Evolutionary conservation across 1,284 basidiomycete genomes (phyloP).

Genomic region (Cutaneotrichosporon cavernicola): DNA sequence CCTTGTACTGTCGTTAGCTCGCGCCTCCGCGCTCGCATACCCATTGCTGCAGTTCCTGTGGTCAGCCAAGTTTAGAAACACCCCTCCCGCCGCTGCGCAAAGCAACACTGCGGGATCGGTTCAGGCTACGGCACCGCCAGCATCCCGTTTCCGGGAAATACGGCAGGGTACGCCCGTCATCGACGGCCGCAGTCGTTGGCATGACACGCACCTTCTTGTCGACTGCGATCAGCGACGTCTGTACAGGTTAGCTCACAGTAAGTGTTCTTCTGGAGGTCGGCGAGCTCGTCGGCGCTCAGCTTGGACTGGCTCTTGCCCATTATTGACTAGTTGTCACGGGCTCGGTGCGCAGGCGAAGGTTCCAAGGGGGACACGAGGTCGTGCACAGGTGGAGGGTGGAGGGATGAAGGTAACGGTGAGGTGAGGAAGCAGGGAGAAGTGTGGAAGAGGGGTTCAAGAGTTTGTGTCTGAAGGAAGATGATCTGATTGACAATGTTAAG

Average conservation of each 20-base stretch:
- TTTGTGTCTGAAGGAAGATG: background rate
- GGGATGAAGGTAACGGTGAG: background rate
- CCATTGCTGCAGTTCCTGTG: constrained; percentile 90
- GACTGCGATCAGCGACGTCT: constrained; percentile 60
- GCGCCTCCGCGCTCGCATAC: background rate
- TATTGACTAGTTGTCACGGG: background rate
- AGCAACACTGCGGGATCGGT: background rate
- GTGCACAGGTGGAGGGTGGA: background rate
- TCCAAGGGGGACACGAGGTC: background rate
- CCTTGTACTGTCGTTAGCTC: constrained; percentile 69
- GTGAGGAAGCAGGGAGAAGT: background rate
- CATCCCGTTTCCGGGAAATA: background rate
- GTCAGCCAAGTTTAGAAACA: background rate
- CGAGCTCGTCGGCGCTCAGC: constrained; percentile 89
- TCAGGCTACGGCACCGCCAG: background rate
- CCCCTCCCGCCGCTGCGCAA: background rate
- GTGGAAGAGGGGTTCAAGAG: background rate
- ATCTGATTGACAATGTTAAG: background rate
- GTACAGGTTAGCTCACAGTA: constrained; percentile 69
- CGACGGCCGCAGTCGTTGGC: too few species aligned
- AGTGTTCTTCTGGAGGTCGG: constrained; percentile 95
- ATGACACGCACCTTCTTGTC: constrained; percentile 72
- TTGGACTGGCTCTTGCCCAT: constrained; percentile 98
- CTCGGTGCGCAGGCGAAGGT: background rate
- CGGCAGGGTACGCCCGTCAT: background rate